Evolutionary conservation across 176 grass and related monocot species (phyloP).

Genomic region (Melocanna baccifera): DNA sequence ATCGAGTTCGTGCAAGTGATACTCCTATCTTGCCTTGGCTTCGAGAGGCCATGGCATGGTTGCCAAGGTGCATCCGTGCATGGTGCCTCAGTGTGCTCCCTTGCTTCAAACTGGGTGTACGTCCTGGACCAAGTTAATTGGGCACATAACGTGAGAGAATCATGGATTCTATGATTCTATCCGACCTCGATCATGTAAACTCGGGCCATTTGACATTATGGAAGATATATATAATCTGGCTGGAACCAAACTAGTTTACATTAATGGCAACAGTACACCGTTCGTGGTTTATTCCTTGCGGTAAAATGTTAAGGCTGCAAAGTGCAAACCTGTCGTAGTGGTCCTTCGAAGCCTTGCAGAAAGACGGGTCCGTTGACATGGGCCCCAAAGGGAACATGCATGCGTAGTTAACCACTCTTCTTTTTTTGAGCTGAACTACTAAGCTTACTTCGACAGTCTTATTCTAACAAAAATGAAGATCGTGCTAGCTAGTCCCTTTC

Average conservation of each 20-base stretch:
- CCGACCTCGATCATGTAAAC: not conserved
- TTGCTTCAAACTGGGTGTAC: not conserved
- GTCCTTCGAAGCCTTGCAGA: not conserved
- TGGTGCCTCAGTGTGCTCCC: not conserved
- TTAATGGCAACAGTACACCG: not conserved
- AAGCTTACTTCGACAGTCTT: not conserved
- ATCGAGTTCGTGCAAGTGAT: not conserved
- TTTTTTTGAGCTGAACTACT: not conserved
- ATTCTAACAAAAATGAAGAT: not conserved
- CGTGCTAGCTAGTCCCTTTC: not conserved
- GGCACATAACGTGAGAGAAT: not conserved
- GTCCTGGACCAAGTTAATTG: not conserved
- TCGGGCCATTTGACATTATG: not conserved
- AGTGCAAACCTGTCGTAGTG: not conserved
- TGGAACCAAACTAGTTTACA: not conserved
- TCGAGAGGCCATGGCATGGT: not conserved
- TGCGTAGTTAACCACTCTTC: not conserved
- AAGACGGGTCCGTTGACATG: not conserved
- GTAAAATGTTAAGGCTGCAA: not conserved
- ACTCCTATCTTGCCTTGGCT: not conserved
- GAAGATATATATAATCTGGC: not conserved
- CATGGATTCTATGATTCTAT: not conserved
- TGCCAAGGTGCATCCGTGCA: not conserved
- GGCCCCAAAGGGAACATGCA: not conserved
- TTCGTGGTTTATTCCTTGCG: not conserved